Base-by-base conservation (phyloP, 2,329 filamentous ascomycete species). In the Fusarium setosum region DNA sequence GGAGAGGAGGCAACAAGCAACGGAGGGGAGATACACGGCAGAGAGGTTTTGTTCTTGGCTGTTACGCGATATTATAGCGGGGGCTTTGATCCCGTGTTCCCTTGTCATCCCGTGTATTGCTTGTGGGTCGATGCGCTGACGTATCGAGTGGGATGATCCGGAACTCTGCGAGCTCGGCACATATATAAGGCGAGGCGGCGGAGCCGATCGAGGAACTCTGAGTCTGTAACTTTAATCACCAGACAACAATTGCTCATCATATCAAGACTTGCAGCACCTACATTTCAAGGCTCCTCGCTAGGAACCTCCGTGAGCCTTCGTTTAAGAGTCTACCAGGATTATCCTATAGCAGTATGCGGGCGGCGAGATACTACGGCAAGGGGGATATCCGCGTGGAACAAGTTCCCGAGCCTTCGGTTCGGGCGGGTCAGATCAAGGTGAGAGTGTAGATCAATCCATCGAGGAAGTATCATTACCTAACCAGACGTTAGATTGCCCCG, bases 351-450 rank as follows among this genome's bases (percentile, higher is more conserved):
- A 87, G 87, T 83, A 87, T 87, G 85, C 80, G 80, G 65, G 85
- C 86, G 44, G 81, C 83, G 21, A 77, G 83, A 67, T 88, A 84
- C 67, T 83, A 87, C 69, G 85, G 84, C 15, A 83, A 82, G 59
- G 80, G 83, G 64, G 84, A 88, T 69, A 81, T 88, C 54, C 78
- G 84, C 37, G 80, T 88, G 64, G 84, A 87, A 64, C 72, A 84
- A 61, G 77, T 88, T 23, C 79, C 80, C 5, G 77, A 80, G 45
- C 82, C 84, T 2, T 63, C 72, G 8, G 83, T 84, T 55, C 77
- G 80, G 6, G 74, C 80, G 9, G 83, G 83, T 3, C 82, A 89
- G 72, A 80, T 90, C 65, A 76, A 72, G 58, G 70, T 69, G 2
- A 42, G 49, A 4, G 1, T 4, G 0, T 10, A 3, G 5, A 26